phyloP scores from a whole-genome alignment of 495 filamentous ascomycete species.

The Penicillium steckii region DNA sequence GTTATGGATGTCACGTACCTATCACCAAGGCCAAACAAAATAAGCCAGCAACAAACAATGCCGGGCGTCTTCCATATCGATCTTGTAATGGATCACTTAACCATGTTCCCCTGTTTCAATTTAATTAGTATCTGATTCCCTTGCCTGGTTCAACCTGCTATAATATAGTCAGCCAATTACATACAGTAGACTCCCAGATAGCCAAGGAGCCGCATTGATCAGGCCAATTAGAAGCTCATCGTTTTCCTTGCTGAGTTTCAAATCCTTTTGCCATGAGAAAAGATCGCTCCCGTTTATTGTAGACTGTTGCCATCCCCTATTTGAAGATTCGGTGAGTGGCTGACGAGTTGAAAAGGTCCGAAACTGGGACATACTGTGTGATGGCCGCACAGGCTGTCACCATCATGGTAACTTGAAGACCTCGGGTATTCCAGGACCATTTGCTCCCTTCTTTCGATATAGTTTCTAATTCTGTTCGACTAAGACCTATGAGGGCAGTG shows the following conservation, averaged over 20 bases:
- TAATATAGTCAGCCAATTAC: too few species aligned
- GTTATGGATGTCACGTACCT: slow-evolving; percentile 44
- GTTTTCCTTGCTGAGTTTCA: slow-evolving; percentile 28
- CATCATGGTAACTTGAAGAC: slow-evolving; percentile 22
- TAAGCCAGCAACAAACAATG: slow-evolving; percentile 63
- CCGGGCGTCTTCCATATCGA: slow-evolving; percentile 59
- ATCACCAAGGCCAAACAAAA: slow-evolving; percentile 62
- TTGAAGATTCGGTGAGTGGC: background rate
- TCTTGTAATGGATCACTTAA: slow-evolving; percentile 66
- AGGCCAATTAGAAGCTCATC: slow-evolving; percentile 38
- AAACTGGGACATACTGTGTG: slow-evolving; percentile 21
- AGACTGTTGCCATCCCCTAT: slow-evolving; percentile 63
- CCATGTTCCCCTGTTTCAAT: slow-evolving; percentile 40
- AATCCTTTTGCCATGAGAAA: slow-evolving; percentile 52
- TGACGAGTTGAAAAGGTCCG: background rate
- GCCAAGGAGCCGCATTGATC: slow-evolving; percentile 34
- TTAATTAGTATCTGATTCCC: too few species aligned
- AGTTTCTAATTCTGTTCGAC: background rate
- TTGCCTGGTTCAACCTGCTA: too few species aligned
- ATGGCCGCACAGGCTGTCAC: slow-evolving; percentile 29
- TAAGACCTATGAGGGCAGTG: background rate
- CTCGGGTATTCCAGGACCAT: slow-evolving; percentile 19
- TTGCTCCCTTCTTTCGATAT: background rate
- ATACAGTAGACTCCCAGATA: slow-evolving; percentile 35
- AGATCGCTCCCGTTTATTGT: slow-evolving; percentile 65